Percentiles rank a stretch among this genome's conserved stretches.
These are phyloP conservation scores for Sarocladiaceae sp. DNA, from an alignment of 2,329 filamentous ascomycete genomes.

Conservation along the genomic window DNA sequence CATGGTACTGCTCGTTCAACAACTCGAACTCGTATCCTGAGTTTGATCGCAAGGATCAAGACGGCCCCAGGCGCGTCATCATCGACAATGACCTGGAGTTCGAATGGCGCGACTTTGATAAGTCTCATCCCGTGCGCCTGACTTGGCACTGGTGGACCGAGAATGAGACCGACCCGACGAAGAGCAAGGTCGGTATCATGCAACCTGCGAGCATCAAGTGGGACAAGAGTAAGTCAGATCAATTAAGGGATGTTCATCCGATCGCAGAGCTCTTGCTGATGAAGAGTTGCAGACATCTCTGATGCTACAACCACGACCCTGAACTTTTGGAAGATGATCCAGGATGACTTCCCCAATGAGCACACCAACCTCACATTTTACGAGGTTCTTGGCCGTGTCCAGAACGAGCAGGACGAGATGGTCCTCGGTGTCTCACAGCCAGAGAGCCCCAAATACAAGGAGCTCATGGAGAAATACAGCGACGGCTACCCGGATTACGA, in stretches of 20 bases:
- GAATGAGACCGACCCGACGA: neutral
- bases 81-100: neutral
- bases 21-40: neutral
- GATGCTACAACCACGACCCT: neutral
- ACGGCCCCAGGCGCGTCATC: neutral
- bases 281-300: neutral
- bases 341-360: neutral
- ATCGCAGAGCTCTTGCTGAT: too few species aligned
- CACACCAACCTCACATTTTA: neutral
- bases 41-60: neutral
- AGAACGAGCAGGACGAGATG: neutral
- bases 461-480: neutral
- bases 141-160: neutral
- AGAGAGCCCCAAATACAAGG: neutral
- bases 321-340: conserved; percentile 3
- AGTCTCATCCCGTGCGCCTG: neutral
- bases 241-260: neutral
- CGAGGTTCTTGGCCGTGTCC: neutral
- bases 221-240: conserved; percentile 3
- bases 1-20: neutral
- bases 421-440: neutral
- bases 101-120: neutral
- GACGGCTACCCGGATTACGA: neutral
- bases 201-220: neutral
- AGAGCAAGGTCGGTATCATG: neutral